Conservation (phyloP, 2,329 filamentous ascomycete species). For the Curvularia spicifera region DNA sequence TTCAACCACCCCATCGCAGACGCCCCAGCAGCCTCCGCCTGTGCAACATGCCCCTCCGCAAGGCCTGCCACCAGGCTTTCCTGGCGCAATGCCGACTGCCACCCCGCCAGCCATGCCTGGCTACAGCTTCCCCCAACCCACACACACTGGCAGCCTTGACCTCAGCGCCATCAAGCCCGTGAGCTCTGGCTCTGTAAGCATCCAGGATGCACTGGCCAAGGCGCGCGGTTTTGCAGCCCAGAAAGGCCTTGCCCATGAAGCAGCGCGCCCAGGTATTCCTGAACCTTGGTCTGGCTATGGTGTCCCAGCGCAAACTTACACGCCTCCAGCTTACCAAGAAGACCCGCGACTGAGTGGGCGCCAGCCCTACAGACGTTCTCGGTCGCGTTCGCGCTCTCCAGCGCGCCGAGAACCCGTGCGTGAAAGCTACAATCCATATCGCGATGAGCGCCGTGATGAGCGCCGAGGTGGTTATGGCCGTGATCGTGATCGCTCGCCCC, state of each 20-base stretch:
- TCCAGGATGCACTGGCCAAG: conserved; percentile 83
- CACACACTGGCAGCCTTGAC: conserved; percentile 77
- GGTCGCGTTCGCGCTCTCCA: conserved; percentile 68
- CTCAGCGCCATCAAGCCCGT: conserved; percentile 79
- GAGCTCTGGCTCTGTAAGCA: conserved; percentile 80
- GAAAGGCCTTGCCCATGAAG: conserved; percentile 68
- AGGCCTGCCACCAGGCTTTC: conserved; percentile 54
- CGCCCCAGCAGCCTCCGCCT: conserved; percentile 49
- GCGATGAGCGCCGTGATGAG: conserved; percentile 81
- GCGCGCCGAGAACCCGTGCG: conserved; percentile 71
- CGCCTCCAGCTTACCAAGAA: conserved; percentile 49
- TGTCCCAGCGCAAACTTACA: conserved; percentile 41
- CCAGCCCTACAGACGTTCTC: conserved; percentile 67
- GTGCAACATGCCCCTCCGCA: conserved; percentile 53
- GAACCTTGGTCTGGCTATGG: conserved; percentile 51
- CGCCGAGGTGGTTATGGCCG: conserved; percentile 65
- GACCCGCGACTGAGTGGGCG: conserved; percentile 61
- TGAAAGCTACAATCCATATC: conserved; percentile 81
- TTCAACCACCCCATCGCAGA: conserved; percentile 56
- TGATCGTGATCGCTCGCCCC: conserved; percentile 75
- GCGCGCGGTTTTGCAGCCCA: conserved; percentile 82
- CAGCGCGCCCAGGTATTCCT: conserved; percentile 52
- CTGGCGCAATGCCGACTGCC: conserved; percentile 50
- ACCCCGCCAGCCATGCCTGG: conserved; percentile 51
- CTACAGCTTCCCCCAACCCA: conserved; percentile 69